phyloP scores from a whole-genome alignment of 129 eudicot species.

The Kitagawia praeruptora region DNA sequence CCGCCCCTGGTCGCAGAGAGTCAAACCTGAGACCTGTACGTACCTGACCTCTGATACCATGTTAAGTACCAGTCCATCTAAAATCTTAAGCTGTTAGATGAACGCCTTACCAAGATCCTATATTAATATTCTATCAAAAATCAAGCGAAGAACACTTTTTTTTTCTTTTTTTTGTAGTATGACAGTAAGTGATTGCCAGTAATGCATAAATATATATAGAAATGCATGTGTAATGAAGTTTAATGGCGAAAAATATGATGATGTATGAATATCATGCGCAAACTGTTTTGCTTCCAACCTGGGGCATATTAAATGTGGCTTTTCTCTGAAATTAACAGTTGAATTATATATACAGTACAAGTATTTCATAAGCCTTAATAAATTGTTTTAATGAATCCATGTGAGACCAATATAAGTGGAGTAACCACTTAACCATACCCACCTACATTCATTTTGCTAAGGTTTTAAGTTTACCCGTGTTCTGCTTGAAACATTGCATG shows the following conservation, averaged over 20 bases:
- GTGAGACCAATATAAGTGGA: conserved; percentile 2
- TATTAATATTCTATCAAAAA: too few species aligned
- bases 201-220: too few species aligned
- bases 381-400: conserved; percentile 2
- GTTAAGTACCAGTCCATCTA: too few species aligned
- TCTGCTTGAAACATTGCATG: neutral
- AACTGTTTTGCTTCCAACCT: conserved; percentile 27
- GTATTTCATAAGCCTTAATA: neutral
- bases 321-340: neutral
- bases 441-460: neutral
- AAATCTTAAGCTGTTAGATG: too few species aligned
- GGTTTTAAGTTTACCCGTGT: neutral
- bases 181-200: too few species aligned
- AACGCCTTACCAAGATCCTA: too few species aligned
- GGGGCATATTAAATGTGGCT: neutral
- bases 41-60: too few species aligned
- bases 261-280: conserved; percentile 28
- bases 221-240: neutral
- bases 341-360: neutral
- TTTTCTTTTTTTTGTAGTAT: too few species aligned
- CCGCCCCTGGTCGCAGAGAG: too few species aligned
- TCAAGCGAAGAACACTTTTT: too few species aligned
- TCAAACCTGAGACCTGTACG: too few species aligned
- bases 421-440: conserved; percentile 1
- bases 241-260: neutral